Evolutionary conservation across 352 stramenopile species (phyloP), one percentile per base, ranked within the genome.

Genomic region (Globisporangium spinosum): DNA sequence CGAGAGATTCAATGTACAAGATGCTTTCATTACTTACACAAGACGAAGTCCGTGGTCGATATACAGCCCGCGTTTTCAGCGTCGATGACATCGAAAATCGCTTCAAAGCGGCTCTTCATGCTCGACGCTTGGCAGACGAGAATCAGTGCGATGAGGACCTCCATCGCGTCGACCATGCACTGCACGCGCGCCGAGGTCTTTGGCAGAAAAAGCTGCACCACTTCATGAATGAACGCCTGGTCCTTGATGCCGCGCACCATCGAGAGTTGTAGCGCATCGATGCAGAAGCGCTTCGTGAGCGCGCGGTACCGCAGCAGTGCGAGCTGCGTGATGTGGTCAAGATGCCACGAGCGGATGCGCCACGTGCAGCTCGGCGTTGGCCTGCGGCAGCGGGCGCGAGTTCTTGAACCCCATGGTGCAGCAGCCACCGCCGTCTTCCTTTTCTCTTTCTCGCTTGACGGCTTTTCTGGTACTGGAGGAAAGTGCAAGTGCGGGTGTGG

Each of bases 101-200:
- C 80, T 74, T 90, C 75, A 57, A 89, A 89, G 40, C 82, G 82
- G n/a, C 72, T 72, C 25, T 76, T 71, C 80, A 88, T 89, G 32
- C 62, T 77, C 1, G 78, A 72, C 20, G 82, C 80, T 60, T 92
- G 84, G 35, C 80, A 90, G 12, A 90, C 80, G 55, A 92, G 77
- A 10, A 79, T 71, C 13, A 92, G 58, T 25, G 80, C 78, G 35
- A 90, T 75, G 29, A 90, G 72, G 15, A 92, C 74, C 65, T 92
- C 82, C 73, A 87, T 87, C n/a, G 67, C 69, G 66, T 92, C 84
- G 29, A 92, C 77, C 82, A 87, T 88, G 65, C 77, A 87, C 71
- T 87, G 78, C 38, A 84, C 79, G 29, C 82, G 74, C 32, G 77
- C 89, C 2, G 80, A 74, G 7, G 77, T 84, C n/a, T 75, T 74